phyloP scores from a whole-genome alignment of 2,329 filamentous ascomycete genomes.

The Byssoonygena ceratinophila region DNA sequence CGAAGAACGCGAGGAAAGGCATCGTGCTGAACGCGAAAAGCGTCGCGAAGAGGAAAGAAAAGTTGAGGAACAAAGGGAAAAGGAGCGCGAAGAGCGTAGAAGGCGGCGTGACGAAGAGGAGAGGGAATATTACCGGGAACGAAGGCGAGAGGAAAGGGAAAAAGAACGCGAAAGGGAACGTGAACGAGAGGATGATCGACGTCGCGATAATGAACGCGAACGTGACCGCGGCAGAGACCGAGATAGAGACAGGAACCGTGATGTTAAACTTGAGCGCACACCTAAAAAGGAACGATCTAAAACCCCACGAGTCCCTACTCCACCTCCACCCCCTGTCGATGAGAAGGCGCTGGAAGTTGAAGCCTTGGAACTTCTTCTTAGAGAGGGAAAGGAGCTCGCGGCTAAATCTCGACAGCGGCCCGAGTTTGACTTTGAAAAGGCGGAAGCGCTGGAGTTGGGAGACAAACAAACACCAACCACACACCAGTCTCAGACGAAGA shows the following conservation, averaged over 20 bases:
- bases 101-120: conserved; percentile 38
- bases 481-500: background rate
- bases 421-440: conserved; percentile 43
- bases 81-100: conserved; percentile 40
- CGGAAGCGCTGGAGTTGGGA: conserved; percentile 34
- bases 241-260: conserved; percentile 19
- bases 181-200: conserved; percentile 18
- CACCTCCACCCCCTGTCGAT: conserved; percentile 29
- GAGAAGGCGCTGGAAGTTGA: conserved; percentile 48
- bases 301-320: background rate
- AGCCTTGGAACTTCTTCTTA: conserved; percentile 44
- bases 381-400: conserved; percentile 46
- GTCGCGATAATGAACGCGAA: conserved; percentile 24
- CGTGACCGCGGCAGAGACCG: conserved; percentile 28
- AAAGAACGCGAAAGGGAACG: conserved; percentile 24
- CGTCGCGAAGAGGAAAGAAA: conserved; percentile 44
- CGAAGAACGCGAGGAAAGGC: conserved; percentile 41
- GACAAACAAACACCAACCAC: conserved; percentile 13
- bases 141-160: conserved; percentile 21
- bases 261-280: conserved; percentile 14
- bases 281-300: conserved; percentile 11
- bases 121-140: conserved; percentile 37
- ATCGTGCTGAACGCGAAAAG: conserved; percentile 42
- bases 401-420: conserved; percentile 42
- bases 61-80: conserved; percentile 43